Conservation (phyloP, 345 rosid species). For the Turritis glabra region DNA sequence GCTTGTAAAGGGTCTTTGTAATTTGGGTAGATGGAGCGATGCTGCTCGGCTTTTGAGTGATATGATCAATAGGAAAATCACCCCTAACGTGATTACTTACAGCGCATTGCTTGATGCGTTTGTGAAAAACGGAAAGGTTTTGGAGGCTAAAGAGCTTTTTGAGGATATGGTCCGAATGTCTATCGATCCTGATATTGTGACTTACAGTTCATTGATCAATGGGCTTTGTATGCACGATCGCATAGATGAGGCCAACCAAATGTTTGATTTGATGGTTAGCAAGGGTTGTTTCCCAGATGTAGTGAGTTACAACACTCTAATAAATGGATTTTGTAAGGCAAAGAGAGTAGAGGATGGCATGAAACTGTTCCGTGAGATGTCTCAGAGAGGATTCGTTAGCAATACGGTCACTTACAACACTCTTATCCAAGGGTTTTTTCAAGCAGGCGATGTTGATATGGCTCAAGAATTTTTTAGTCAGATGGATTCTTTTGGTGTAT, state of each 20-base stretch:
- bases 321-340: conserved; percentile 27
- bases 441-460: conserved; percentile 15
- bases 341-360: conserved; percentile 27
- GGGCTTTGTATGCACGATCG: conserved; percentile 25
- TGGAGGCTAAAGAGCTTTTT: conserved; percentile 23
- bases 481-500: conserved; percentile 26
- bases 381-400: conserved; percentile 31
- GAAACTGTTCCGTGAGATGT: conserved; percentile 25
- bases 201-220: conserved; percentile 25
- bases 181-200: conserved; percentile 26
- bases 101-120: conserved; percentile 22
- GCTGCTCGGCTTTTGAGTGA: conserved; percentile 18
- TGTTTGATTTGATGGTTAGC: conserved; percentile 34
- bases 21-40: conserved; percentile 27
- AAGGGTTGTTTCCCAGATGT: conserved; percentile 28
- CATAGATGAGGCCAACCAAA: conserved; percentile 24
- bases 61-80: conserved; percentile 28
- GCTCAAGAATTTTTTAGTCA: conserved; percentile 24
- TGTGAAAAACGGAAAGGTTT: conserved; percentile 30
- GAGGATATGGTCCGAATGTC: conserved; percentile 27
- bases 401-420: conserved; percentile 32
- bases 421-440: conserved; percentile 30
- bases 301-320: conserved; percentile 30
- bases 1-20: conserved; percentile 30
- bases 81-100: conserved; percentile 29